A percentile compares a stretch with the other conserved stretches of the same genome.
Conservation (phyloP, 2,329 filamentous ascomycete species). For the Colletotrichum gloeosporioides region DNA sequence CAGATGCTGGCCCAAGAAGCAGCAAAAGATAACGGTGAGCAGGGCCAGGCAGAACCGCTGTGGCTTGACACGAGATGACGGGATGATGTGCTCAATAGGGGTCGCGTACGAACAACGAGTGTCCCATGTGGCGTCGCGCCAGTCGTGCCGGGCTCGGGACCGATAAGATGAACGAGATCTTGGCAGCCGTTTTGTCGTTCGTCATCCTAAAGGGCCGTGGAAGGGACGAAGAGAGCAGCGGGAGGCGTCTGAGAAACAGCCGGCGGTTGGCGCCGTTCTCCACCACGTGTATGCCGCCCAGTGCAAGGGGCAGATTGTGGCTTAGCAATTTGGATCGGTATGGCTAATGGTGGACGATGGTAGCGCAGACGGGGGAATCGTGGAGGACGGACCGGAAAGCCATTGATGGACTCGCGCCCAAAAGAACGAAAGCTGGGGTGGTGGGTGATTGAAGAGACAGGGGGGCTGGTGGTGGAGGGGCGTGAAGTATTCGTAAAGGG, state of each 20-base stretch:
- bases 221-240: not conserved
- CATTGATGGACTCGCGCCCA: not conserved
- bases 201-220: not conserved
- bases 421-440: not conserved
- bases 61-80: constrained; percentile 2
- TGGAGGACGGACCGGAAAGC: constrained; percentile 16
- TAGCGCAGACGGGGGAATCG: not conserved
- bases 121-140: constrained; percentile 10
- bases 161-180: not conserved
- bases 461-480: not conserved
- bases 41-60: not conserved
- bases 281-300: constrained; percentile 9
- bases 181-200: not conserved
- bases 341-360: not conserved
- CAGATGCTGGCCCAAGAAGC: not conserved
- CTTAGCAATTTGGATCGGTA: constrained; percentile 1
- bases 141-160: constrained; percentile 1
- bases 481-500: not conserved
- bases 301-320: constrained; percentile 7
- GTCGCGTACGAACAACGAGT: not conserved
- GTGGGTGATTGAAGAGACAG: not conserved
- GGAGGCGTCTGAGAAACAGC: not conserved
- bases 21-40: not conserved
- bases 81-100: not conserved
- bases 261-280: not conserved